phyloP scores from a whole-genome alignment of 1,139 yeast species.

The Saccharomyces hybrid region DNA sequence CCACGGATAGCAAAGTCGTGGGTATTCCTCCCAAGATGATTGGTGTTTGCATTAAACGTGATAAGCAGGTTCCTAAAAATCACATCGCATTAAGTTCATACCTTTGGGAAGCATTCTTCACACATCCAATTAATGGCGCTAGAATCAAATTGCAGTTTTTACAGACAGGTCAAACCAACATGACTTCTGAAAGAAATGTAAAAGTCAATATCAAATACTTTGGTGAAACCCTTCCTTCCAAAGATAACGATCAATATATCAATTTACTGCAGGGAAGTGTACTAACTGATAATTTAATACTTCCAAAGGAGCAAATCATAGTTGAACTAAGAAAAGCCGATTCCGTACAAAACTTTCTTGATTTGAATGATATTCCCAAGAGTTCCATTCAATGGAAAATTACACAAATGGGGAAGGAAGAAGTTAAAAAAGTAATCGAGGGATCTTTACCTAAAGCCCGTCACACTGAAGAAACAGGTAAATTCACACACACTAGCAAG shows the following conservation, averaged over 20 bases:
- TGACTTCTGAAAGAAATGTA: neutral
- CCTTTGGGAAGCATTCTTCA: constrained; percentile 52
- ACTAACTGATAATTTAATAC: constrained; percentile 13
- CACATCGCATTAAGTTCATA: constrained; percentile 51
- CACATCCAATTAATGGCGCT: constrained; percentile 24
- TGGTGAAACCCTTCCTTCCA: neutral
- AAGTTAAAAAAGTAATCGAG: neutral
- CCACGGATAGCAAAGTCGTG: neutral
- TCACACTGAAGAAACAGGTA: neutral
- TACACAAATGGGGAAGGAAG: neutral
- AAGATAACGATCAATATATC: neutral
- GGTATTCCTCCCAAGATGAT: neutral
- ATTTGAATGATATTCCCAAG: neutral
- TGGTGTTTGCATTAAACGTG: constrained; percentile 6
- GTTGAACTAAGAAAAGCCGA: constrained; percentile 9
- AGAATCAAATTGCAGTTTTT: constrained; percentile 16
- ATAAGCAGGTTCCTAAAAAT: constrained; percentile 35
- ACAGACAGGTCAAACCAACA: neutral
- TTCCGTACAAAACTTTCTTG: neutral
- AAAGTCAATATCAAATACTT: neutral
- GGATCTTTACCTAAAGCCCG: neutral
- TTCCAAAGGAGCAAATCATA: constrained; percentile 8
- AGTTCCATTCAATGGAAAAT: neutral
- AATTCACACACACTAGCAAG: constrained; percentile 2
- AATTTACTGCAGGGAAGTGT: constrained; percentile 6